Evolutionary conservation across 495 filamentous ascomycete species (phyloP), one percentile per base, ranked within the genome.

Genomic region (Lepidopterella palustris): DNA sequence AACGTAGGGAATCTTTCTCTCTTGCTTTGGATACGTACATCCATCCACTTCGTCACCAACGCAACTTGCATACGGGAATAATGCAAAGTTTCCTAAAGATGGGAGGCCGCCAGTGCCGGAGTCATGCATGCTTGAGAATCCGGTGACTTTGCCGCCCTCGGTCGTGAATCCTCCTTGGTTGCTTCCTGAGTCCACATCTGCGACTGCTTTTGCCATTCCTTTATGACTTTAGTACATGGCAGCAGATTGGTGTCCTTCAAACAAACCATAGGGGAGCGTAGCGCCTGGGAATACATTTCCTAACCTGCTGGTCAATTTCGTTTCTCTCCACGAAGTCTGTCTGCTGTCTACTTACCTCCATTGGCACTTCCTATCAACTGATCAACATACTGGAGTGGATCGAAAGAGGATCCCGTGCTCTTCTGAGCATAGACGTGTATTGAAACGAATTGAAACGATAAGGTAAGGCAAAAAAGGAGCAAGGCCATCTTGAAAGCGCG

Each of bases 261-360:
- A 13, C 57, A 23, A 52, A 64, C 61, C 62, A 68, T 85, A 91
- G 1, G 87, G 87, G 27, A 90, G 66, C 1, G 85, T 86, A 4
- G 87, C 87, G 1, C 87, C 87, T 0, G 87, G 74, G 55, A 91
- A 91, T 20, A 89, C 85, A 78, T 89, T 86, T 28, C 85, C 85
- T 67, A 28, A 15, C 23, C n/a, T 21, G 18, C 18, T 11, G 26
- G 32, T 60, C 45, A 23, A 24, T 20, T n/a, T 18, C 5, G 35
- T 18, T 13, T 9, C 47, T 25, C 6, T 13, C 15, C 23, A 5
- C 39, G 15, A n/a, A 52, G 27, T n/a, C 21, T 18, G n/a, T 18
- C 5, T 23, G 25, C 1, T 4, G 57, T n/a, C 31, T 23, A 3
- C 58, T 8, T 45, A 67, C 67, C 67, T 65, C 68, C 72, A 57